Base-by-base conservation (phyloP, 2,329 filamentous ascomycete species). In the Verticillium tricorpus region DNA sequence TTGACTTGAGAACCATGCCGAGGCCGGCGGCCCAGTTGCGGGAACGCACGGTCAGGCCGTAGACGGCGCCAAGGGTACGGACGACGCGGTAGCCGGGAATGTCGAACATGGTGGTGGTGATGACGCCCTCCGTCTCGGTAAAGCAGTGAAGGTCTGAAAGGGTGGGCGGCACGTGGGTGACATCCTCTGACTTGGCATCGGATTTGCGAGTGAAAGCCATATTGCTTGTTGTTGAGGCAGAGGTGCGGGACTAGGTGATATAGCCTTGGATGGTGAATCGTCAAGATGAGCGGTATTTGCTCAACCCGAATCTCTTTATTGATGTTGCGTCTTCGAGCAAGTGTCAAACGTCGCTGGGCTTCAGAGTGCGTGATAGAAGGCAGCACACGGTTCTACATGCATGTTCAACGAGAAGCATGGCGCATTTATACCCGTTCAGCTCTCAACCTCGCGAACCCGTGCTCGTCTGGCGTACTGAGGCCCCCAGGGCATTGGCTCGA, bases 21-120 rank as follows among this genome's bases (percentile, higher is more conserved):
- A 87, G 67, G 45, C 79, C 78, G 2, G 85, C 83, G 5, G 80
- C 85, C 71, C 82, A 81, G 74, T 88, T 88, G 57, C 85, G 82
- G 17, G 81, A 82, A 11, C 82, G 82, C 7, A 85, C 82, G 0
- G 81, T 84, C 54, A 85, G 76, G 11, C 83, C 83, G 72, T 84
- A 85, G 34, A 85, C 81, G 8, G 83, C 80, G 60, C 85, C 85
- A 6, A 88, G 79, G 1, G 86, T 81, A 60, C 77, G 78, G 40
- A 82, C 79, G 57, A 88, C 76, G 64, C 80, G 82, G 72, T 87
- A 87, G 8, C 85, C 85, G 0, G 85, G 85, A 25, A 88, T 73
- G 68, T 88, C 85, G 72, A 83, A 85, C 84, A 87, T 88, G 60
- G 85, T 88, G 0, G 83, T 82, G 0, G 84, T 87, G 65, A 88